Conservation (phyloP, 2,329 filamentous ascomycete species). For the Fusarium albosuccineum region DNA sequence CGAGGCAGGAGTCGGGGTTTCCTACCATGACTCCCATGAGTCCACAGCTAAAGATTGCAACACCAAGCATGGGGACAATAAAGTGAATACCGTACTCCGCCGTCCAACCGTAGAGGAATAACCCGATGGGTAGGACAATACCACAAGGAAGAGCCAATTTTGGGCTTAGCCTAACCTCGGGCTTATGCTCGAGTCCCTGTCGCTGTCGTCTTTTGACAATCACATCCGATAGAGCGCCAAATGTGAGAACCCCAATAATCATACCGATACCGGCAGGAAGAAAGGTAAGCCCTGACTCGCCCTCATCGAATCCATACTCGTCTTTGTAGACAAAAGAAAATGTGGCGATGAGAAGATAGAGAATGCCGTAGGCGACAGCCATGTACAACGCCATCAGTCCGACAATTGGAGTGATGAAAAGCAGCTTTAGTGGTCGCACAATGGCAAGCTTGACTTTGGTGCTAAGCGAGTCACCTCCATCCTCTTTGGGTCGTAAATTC, state of each 20-base stretch:
- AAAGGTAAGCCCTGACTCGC: conserved; percentile 54
- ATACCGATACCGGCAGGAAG: conserved; percentile 34
- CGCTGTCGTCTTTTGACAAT: conserved; percentile 13
- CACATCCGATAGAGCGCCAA: conserved; percentile 26
- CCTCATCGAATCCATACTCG: conserved; percentile 66
- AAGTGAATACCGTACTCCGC: conserved; percentile 29
- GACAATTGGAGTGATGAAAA: conserved; percentile 72
- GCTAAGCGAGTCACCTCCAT: not conserved
- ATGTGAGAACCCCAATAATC: conserved; percentile 25
- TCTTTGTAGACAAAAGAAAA: conserved; percentile 69
- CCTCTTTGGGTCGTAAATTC: not conserved
- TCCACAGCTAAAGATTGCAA: conserved; percentile 56
- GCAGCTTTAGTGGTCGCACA: conserved; percentile 71
- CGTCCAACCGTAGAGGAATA: conserved; percentile 36
- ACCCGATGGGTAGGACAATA: conserved; percentile 20
- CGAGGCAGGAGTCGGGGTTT: not conserved
- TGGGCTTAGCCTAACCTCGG: conserved; percentile 30
- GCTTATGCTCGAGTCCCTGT: conserved; percentile 12
- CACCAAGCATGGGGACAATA: conserved; percentile 46
- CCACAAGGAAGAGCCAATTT: conserved; percentile 25
- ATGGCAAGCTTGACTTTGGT: conserved; percentile 67
- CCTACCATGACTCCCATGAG: conserved; percentile 45
- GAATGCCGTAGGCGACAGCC: conserved; percentile 70
- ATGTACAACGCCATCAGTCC: conserved; percentile 73
- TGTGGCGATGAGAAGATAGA: conserved; percentile 65